These are phyloP conservation scores for Aspergillus transmontanensis DNA, from an alignment of 2,329 filamentous ascomycete genomes.

Conservation along the genomic window DNA sequence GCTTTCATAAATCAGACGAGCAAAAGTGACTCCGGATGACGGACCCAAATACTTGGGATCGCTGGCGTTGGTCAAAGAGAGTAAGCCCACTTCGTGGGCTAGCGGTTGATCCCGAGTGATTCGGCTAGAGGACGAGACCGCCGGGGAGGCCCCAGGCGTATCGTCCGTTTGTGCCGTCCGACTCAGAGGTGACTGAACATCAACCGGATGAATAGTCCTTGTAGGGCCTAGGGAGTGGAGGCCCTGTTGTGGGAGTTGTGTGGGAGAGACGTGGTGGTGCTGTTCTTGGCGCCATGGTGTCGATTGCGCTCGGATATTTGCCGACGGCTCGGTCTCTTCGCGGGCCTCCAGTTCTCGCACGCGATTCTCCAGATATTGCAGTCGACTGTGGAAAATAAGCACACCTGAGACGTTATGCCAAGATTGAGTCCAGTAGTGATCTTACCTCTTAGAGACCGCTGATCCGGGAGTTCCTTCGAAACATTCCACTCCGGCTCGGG, in stretches of 20 bases:
- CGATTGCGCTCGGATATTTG: background rate
- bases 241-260: background rate
- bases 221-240: background rate
- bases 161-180: background rate
- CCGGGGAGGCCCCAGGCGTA: constrained; percentile 4
- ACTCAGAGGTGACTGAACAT: background rate
- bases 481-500: constrained; percentile 9
- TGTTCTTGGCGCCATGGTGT: too few species aligned
- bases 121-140: constrained; percentile 4
- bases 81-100: constrained; percentile 8
- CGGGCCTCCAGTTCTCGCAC: constrained; percentile 2
- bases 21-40: constrained; percentile 7
- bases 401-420: background rate
- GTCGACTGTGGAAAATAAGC: background rate
- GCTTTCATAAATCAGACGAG: constrained; percentile 8
- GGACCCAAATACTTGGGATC: constrained; percentile 11
- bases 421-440: background rate
- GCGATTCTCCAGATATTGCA: constrained; percentile 4
- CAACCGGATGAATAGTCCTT: background rate
- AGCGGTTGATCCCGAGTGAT: constrained; percentile 8
- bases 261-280: background rate
- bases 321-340: background rate
- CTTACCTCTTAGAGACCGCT: constrained; percentile 4
- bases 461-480: constrained; percentile 7
- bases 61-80: constrained; percentile 8